Base-by-base conservation (phyloP, 2,329 filamentous ascomycete genomes). In the Huntiella abstrusa region DNA sequence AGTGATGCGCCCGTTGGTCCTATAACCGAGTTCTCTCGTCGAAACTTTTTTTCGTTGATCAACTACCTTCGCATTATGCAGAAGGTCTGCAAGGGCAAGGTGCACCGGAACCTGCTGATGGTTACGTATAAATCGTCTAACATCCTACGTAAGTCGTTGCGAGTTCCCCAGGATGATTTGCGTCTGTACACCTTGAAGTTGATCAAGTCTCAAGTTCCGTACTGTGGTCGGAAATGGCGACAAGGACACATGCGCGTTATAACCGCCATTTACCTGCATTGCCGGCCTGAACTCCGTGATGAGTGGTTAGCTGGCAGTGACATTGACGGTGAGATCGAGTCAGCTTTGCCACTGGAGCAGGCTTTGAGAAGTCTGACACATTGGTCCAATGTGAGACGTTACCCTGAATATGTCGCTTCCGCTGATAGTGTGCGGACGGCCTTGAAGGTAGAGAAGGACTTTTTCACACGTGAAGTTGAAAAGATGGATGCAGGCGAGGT, bases 221-320 rank as follows among this genome's bases (percentile, higher is more conserved):
- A 94, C 67, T 96, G 88, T 61, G 88, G 91, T 16, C 80, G 91
- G 38, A 98, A 98, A 65, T 98, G 91, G 91, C 79, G 91, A 11
- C 91, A 96, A 64, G 79, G 78, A 54, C 96, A 98, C 62, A 98
- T 98, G 91, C 83, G 88, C 47, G 87, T 96, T 57, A 98, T 98
- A 58, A 98, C 91, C 0, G 86, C 87, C 3, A 84, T 98, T 1
- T 98, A 95, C 61, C 69, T 98, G 42, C 84, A 94, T 63, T 94
- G 88, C 57, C 73, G 86, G 5, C 88, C 88, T 0, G 88, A 96
- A 60, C 69, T 98, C 40, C 73, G 88, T 28, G 91, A 98, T 57
- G 91, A 95, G 62, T 96, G 91, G 88, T 70, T 96, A 1, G 78
- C 83, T 0, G 88, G 88, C 4, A 82, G 80, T 50, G 87, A 95